Percentiles rank a stretch among this genome's conserved stretches.
These are phyloP conservation scores for Monilinia polystroma DNA, from an alignment of 2,329 filamentous ascomycete species.

Conservation along the genomic window DNA sequence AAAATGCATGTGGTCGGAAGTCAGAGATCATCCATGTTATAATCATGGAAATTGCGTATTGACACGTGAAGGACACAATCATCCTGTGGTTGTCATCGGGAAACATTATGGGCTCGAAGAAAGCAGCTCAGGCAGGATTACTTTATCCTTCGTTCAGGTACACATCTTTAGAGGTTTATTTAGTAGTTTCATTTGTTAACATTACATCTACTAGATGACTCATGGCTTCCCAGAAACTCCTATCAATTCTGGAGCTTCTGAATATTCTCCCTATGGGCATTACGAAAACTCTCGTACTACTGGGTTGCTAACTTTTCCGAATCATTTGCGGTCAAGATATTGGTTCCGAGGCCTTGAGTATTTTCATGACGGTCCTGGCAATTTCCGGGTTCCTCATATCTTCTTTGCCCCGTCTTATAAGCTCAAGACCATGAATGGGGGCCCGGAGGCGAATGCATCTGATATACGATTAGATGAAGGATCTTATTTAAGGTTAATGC, in stretches of 20 bases:
- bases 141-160: conserved; percentile 5
- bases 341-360: background rate
- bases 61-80: background rate
- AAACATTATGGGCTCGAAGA: background rate
- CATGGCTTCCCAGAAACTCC: background rate
- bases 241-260: background rate
- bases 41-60: background rate
- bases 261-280: background rate
- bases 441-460: background rate
- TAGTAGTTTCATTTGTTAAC: background rate
- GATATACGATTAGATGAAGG: conserved; percentile 1
- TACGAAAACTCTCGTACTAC: rapidly evolving
- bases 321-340: background rate
- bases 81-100: conserved; percentile 8
- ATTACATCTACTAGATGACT: background rate
- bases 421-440: background rate
- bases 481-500: conserved; percentile 6
- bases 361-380: background rate
- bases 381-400: conserved; percentile 2
- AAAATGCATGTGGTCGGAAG: background rate
- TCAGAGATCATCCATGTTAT: background rate
- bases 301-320: background rate
- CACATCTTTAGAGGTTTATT: too few relatives aligned
- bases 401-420: background rate
- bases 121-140: too few relatives aligned